Evolutionary conservation across 805 yeast species (phyloP).

Genomic region (Pichia scutulata): DNA sequence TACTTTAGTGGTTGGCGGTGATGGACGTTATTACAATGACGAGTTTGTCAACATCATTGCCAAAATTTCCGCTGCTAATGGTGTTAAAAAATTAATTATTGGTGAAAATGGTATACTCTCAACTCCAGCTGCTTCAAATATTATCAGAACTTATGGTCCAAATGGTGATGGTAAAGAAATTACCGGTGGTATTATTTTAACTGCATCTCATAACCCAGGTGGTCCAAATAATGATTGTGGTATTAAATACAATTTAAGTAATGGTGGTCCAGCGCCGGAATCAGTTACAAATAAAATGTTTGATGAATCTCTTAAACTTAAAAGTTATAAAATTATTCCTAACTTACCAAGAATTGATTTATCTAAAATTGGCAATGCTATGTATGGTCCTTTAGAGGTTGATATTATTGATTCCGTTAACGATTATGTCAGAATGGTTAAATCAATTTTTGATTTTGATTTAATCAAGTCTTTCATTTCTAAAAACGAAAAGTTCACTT

Average conservation of each 20-base stretch:
- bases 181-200: slow-evolving; percentile 92
- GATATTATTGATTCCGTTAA: slow-evolving; percentile 78
- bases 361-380: slow-evolving; percentile 41
- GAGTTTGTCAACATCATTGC: slow-evolving; percentile 75
- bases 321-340: slow-evolving; percentile 49
- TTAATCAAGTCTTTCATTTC: slow-evolving; percentile 66
- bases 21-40: slow-evolving; percentile 88
- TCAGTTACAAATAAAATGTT: slow-evolving; percentile 82
- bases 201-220: slow-evolving; percentile 98
- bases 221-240: slow-evolving; percentile 91
- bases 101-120: slow-evolving; percentile 87
- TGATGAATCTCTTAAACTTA: slow-evolving; percentile 54
- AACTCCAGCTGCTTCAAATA: slow-evolving; percentile 95
- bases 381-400: slow-evolving; percentile 55
- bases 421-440: slow-evolving; percentile 73
- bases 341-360: slow-evolving; percentile 64
- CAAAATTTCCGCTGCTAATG: slow-evolving; percentile 83
- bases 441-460: slow-evolving; percentile 80
- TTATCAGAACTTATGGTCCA: slow-evolving; percentile 58
- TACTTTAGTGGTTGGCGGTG: slow-evolving; percentile 90
- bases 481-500: slow-evolving; percentile 50
- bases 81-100: slow-evolving; percentile 73
- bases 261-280: slow-evolving; percentile 99
- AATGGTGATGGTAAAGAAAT: slow-evolving; percentile 28
- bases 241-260: slow-evolving; percentile 87